Percentiles rank a stretch among this genome's conserved stretches.
phyloP scores from a whole-genome alignment of 768 basidiomycete species.

The Suillus lakei region DNA sequence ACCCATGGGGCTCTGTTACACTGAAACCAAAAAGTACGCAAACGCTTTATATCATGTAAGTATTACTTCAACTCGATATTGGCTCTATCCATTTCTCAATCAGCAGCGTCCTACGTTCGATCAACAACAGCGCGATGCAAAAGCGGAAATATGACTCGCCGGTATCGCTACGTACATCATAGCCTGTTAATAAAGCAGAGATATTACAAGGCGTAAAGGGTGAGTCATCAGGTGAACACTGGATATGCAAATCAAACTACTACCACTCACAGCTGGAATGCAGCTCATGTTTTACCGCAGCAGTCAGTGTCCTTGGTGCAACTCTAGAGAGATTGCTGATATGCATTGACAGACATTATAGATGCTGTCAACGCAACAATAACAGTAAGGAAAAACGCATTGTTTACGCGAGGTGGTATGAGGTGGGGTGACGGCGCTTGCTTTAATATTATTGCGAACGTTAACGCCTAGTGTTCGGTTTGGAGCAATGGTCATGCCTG shows the following conservation, averaged over 20 bases:
- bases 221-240: too few species aligned
- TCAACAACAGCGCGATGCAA: neutral
- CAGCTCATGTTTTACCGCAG: neutral
- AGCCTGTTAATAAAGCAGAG: neutral
- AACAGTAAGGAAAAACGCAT: neutral
- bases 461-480: neutral
- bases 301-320: fast-evolving
- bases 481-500: neutral
- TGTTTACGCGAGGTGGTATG: neutral
- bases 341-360: neutral
- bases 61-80: neutral
- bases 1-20: too few species aligned
- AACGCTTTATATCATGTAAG: neutral
- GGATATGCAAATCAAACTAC: too few species aligned
- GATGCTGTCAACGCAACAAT: neutral
- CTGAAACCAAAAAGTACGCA: too few species aligned
- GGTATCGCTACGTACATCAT: neutral
- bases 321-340: too few species aligned
- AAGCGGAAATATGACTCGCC: neutral
- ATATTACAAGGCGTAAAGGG: too few species aligned
- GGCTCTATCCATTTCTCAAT: neutral
- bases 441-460: neutral
- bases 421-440: neutral
- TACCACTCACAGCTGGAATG: neutral
- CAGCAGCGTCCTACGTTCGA: neutral